Conservation (phyloP, 2,329 filamentous ascomycete species). For the Arthroderma uncinatum region DNA sequence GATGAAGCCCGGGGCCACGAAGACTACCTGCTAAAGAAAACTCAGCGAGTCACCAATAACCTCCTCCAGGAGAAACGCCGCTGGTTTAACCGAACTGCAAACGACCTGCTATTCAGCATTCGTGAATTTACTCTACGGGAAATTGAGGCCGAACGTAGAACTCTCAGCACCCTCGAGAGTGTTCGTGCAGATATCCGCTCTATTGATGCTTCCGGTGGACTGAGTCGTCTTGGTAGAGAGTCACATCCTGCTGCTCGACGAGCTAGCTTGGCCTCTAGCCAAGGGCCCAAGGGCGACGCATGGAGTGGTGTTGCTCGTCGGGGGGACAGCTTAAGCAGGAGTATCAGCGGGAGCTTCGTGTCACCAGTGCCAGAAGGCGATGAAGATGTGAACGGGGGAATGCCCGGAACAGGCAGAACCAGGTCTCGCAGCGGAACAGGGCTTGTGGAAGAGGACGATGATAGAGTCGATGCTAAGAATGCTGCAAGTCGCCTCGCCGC, state of each 20-base stretch:
- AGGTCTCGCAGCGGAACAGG: slow-evolving; percentile 34
- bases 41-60: slow-evolving; percentile 77
- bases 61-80: slow-evolving; percentile 76
- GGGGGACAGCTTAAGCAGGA: slow-evolving; percentile 65
- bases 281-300: slow-evolving; percentile 94
- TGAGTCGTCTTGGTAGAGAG: slow-evolving; percentile 82
- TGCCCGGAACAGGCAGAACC: slow-evolving; percentile 33
- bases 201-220: slow-evolving; percentile 81
- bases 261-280: slow-evolving; percentile 68
- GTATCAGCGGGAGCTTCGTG: slow-evolving; percentile 61
- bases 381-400: slow-evolving; percentile 42
- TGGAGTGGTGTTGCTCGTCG: slow-evolving; percentile 90
- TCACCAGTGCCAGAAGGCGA: slow-evolving; percentile 53
- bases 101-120: slow-evolving; percentile 72
- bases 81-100: slow-evolving; percentile 79
- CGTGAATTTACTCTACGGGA: slow-evolving; percentile 88
- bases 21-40: slow-evolving; percentile 70
- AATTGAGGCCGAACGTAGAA: slow-evolving; percentile 89
- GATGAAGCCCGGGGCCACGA: slow-evolving; percentile 81
- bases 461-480: slow-evolving; percentile 88
- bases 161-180: slow-evolving; percentile 82
- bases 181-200: slow-evolving; percentile 85
- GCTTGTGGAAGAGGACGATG: slow-evolving; percentile 60
- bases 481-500: slow-evolving; percentile 86
- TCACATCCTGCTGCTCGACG: slow-evolving; percentile 65